Conservation (phyloP, 768 basidiomycete genomes). For the Austroboletus eburneus region DNA sequence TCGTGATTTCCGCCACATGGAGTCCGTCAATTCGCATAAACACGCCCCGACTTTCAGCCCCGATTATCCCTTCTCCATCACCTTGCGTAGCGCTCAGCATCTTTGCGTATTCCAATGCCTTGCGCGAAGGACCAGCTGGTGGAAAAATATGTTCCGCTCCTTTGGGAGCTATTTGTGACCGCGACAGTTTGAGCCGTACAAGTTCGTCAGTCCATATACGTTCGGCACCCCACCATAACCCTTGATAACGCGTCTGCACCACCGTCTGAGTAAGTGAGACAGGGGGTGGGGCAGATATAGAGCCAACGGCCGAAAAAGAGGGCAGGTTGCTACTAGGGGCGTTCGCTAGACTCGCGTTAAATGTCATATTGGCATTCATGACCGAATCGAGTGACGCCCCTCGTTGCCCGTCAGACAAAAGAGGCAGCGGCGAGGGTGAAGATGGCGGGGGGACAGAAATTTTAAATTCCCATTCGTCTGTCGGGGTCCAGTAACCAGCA, state of each 20-base stretch:
- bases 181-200: slow-evolving; percentile 69
- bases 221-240: slow-evolving; percentile 88
- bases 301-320: not conserved
- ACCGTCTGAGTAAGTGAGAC: slow-evolving; percentile 29
- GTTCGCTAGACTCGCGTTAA: slow-evolving; percentile 35
- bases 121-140: slow-evolving; percentile 53
- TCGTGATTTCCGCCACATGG: slow-evolving; percentile 54
- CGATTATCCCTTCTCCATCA: slow-evolving; percentile 12
- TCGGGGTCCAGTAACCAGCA: slow-evolving; percentile 63
- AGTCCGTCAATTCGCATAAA: slow-evolving; percentile 70
- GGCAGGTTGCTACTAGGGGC: not conserved
- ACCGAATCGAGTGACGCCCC: slow-evolving; percentile 38
- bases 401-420: slow-evolving; percentile 5
- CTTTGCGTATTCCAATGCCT: slow-evolving; percentile 27
- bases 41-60: slow-evolving; percentile 46
- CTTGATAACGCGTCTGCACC: slow-evolving; percentile 63
- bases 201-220: slow-evolving; percentile 86
- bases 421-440: slow-evolving; percentile 2
- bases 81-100: slow-evolving; percentile 5
- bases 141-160: slow-evolving; percentile 57
- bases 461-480: slow-evolving; percentile 68
- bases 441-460: slow-evolving; percentile 37
- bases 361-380: slow-evolving; percentile 43
- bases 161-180: slow-evolving; percentile 60
- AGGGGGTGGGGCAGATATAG: slow-evolving; percentile 15